Evolutionary conservation across 192 early-diverging fungal species (phyloP), one percentile per base, ranked within the genome.

Genomic region (Coemansia sp.): DNA sequence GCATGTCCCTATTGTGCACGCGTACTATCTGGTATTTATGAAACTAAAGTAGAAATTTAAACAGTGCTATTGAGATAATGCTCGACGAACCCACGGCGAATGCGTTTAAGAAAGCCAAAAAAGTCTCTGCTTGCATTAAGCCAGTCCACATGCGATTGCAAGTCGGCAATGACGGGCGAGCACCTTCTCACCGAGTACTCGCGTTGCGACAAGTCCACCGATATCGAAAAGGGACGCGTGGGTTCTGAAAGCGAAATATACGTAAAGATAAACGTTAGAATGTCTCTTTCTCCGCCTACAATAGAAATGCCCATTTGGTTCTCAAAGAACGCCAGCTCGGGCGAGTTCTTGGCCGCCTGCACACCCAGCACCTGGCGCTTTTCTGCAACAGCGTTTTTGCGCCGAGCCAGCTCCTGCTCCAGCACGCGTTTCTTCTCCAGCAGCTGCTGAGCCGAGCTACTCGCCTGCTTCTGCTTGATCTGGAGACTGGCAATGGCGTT

Each of bases 91-190:
- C 69, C 79, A 34, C 64, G 63, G 5, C 88, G 83, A 40, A 84
- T 78, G 40, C 70, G 71, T 70, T 90, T 88, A 50, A 90, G 48
- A 47, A 90, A 90, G 1, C 73, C 76, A 66, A 81, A 87, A 58
- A 90, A 87, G 57, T 88, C 88, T 15, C 85, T 64, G 18, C 71
- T 81, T 18, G 51, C 51, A 62, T 88, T 88, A 28, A 90, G 56
- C 58, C 67, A 80, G 23, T 71, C 76, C 14, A 86, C 60, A 18
- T 79, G 69, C 5, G 56, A 50, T 5, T 66, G 45, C 16, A 87
- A 40, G 28, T 80, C 68, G 15, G 71, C 55, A 15, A 87, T 38
- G 10, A 18, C 40, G 3, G 86, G 88, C 9, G 57, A 53, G 67
- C 85, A 88, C 6, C 78, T 73, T 2, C 47, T 79, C 67, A 78